Evolutionary conservation across 2,329 filamentous ascomycete genomes (phyloP).

Genomic region (Phyllosticta paracitricarpa): DNA sequence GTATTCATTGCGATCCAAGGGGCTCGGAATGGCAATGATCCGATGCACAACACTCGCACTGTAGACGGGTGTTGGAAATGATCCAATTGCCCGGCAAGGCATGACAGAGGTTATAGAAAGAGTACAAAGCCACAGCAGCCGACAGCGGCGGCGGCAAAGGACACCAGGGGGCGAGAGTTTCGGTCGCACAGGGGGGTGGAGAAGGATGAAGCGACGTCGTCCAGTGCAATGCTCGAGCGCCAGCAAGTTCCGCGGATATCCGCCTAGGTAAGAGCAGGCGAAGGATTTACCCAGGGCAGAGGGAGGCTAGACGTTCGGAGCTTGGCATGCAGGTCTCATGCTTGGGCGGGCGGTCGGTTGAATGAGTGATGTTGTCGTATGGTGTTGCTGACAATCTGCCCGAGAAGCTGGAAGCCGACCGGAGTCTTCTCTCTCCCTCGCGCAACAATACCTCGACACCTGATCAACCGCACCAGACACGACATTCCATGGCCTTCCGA

Average conservation of each 20-base stretch:
- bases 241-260: not conserved
- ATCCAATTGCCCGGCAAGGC: not conserved
- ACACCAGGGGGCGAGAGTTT: not conserved
- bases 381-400: not conserved
- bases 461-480: not conserved
- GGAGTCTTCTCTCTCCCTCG: not conserved
- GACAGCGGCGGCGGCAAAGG: not conserved
- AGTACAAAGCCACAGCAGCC: not conserved
- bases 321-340: not conserved
- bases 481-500: not conserved
- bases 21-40: not conserved
- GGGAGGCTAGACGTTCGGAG: not conserved
- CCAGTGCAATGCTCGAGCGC: not conserved
- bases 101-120: not conserved
- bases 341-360: too few species aligned
- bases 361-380: not conserved
- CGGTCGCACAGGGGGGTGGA: not conserved
- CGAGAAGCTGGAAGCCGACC: not conserved
- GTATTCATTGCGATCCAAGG: not conserved
- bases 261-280: not conserved
- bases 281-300: not conserved
- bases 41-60: not conserved
- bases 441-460: not conserved
- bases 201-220: not conserved
- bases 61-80: not conserved